Evolutionary conservation across 345 rosid genomes (phyloP), one percentile per base, ranked within the genome.

Genomic region (Kernera saxatilis): DNA sequence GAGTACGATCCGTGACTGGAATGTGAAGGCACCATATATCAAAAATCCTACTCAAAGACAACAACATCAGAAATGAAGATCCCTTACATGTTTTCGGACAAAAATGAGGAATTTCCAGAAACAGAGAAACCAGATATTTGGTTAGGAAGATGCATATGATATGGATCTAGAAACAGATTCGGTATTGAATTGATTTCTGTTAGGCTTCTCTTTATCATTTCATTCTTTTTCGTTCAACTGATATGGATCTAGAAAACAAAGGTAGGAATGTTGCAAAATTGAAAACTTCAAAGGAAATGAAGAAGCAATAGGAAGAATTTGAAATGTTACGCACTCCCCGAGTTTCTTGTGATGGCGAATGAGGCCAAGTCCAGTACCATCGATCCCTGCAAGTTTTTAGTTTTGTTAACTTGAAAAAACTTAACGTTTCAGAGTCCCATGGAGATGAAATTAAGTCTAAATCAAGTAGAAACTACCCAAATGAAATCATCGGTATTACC

Each of bases 351-450:
- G 87, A 41, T 91, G 94, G 69, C 57, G 79, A 62, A 71, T 64
- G 52, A 91, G 92, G 7, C 94, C 92, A 37, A 86, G 83, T 57
- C 94, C 97, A 43, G 84, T 83, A n/a, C 97, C 94, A 63, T 91
- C 94, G 8, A 87, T 82, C 37, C 97, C 97, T 91, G 69, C 69
- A 65, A 56, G 53, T n/a, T 30, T 43, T 60, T 30, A 50, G 21
- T 15, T 40, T 50, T 6, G 45, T 17, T 62, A 70, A 69, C 32
- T 60, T 49, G 1, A 4, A 25, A 41, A 17, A 41, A 10, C 3
- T 11, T 56, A 56, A 8, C 56, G 5, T 19, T 66, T 14, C 2
- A 49, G 0, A 26, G 29, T 1, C 45, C 33, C 23, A 52, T 36
- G 8, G 32, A 39, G 37, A 37, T 5, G 7, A 46, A 44, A 19